A percentile compares a stretch with the other conserved stretches of the same genome.
These are phyloP conservation scores for Zymoseptoria passerinii DNA, from an alignment of 2,329 filamentous ascomycete species.

Conservation along the genomic window DNA sequence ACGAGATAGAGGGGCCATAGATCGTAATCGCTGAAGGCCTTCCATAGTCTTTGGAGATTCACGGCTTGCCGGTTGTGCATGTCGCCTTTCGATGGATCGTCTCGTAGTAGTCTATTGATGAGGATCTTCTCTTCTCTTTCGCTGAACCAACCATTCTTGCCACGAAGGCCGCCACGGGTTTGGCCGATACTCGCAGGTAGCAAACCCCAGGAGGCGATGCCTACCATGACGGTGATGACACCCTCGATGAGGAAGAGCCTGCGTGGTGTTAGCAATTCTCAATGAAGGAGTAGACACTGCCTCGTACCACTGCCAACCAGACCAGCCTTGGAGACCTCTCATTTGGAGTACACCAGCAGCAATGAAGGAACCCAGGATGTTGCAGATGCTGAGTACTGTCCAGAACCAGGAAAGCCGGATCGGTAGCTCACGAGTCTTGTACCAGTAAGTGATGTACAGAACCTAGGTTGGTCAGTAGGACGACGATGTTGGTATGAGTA, in stretches of 20 bases:
- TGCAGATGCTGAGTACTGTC: slow-evolving; percentile 25
- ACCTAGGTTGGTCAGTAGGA: neutral
- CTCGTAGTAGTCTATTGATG: slow-evolving; percentile 53
- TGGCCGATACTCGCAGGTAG: slow-evolving; percentile 49
- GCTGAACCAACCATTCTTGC: slow-evolving; percentile 49
- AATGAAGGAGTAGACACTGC: slow-evolving; percentile 39
- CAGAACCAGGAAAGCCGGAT: slow-evolving; percentile 38
- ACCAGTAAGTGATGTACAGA: slow-evolving; percentile 20
- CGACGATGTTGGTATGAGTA: neutral
- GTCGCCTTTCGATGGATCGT: slow-evolving; percentile 47
- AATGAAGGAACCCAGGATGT: slow-evolving; percentile 36
- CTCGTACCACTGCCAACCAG: slow-evolving; percentile 24
- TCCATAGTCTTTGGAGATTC: slow-evolving; percentile 33
- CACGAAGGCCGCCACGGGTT: slow-evolving; percentile 54
- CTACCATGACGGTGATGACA: slow-evolving; percentile 23
- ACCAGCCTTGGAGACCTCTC: slow-evolving; percentile 24
- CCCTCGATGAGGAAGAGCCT: slow-evolving; percentile 29
- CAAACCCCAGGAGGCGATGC: slow-evolving; percentile 28
- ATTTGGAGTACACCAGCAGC: slow-evolving; percentile 45
- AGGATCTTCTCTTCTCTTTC: slow-evolving; percentile 60
- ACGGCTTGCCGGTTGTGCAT: slow-evolving; percentile 54
- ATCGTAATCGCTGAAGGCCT: slow-evolving; percentile 19
- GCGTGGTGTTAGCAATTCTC: slow-evolving; percentile 30
- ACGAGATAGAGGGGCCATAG: slow-evolving; percentile 35
- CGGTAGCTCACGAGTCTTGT: slow-evolving; percentile 33